Percentiles rank a stretch among this genome's conserved stretches.
Conservation (phyloP, 2,329 filamentous ascomycete species). For the Aspergillus vadensis region DNA sequence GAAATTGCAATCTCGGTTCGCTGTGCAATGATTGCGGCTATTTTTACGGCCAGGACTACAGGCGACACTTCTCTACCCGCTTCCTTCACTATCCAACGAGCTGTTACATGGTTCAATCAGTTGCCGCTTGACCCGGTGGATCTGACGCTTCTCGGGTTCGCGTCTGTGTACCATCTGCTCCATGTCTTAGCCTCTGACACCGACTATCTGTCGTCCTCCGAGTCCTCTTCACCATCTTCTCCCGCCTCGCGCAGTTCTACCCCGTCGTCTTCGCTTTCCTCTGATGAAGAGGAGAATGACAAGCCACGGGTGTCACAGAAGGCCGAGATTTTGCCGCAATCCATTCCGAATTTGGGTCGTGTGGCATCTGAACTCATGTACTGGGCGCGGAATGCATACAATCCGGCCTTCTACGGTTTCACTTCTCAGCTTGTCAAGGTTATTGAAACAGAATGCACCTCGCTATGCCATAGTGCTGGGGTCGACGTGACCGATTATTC, state of each 20-base stretch:
- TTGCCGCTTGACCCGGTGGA: constrained; percentile 47
- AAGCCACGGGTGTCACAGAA: constrained; percentile 13
- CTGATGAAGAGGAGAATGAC: constrained; percentile 31
- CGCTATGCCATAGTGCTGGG: constrained; percentile 38
- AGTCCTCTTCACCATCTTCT: constrained; percentile 33
- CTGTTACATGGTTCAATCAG: constrained; percentile 45
- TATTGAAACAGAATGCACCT: constrained; percentile 42
- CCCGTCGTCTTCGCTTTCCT: constrained; percentile 24
- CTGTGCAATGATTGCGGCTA: constrained; percentile 60
- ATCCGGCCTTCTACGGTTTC: constrained; percentile 46
- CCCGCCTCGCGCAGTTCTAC: constrained; percentile 26
- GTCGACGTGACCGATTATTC: constrained; percentile 37
- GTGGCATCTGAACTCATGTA: constrained; percentile 46
- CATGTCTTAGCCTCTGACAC: constrained; percentile 45
- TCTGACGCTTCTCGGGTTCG: constrained; percentile 45
- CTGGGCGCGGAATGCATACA: constrained; percentile 49
- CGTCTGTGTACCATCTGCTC: constrained; percentile 45
- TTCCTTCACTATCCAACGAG: constrained; percentile 43
- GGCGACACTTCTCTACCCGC: constrained; percentile 36
- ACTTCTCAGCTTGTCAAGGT: constrained; percentile 40
- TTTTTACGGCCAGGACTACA: constrained; percentile 45
- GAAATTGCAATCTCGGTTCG: constrained; percentile 61
- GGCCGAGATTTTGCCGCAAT: constrained; percentile 19
- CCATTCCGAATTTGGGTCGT: constrained; percentile 39
- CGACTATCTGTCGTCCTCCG: constrained; percentile 40